phyloP scores from a whole-genome alignment of 106 monocot species.

The Dendrobium officinale region DNA sequence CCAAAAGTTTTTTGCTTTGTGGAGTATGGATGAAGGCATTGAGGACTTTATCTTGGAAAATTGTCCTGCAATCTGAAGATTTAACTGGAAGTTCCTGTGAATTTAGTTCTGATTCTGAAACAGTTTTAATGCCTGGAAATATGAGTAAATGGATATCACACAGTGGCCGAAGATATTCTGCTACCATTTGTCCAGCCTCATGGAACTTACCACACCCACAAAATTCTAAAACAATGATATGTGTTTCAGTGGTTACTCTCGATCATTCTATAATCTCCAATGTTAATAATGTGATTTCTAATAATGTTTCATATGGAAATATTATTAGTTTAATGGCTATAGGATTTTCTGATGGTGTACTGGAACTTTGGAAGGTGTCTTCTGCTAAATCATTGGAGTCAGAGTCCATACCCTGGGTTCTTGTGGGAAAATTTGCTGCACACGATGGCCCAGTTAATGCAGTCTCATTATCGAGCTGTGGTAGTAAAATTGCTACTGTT shows the following conservation, averaged over 20 bases:
- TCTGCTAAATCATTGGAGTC: conserved; percentile 19
- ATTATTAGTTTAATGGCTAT: conserved; percentile 53
- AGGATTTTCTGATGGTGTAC: conserved; percentile 70
- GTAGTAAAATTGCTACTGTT: conserved; percentile 62
- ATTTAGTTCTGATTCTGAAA: conserved; percentile 18
- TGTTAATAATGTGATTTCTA: conserved; percentile 13
- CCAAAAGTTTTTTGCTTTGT: conserved; percentile 49
- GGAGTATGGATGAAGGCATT: conserved; percentile 59
- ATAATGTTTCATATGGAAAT: conserved; percentile 3
- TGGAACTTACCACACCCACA: conserved; percentile 35
- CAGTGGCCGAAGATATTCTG: conserved; percentile 30
- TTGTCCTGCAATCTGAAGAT: conserved; percentile 43
- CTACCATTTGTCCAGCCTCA: conserved; percentile 22
- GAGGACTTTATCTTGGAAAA: conserved; percentile 70
- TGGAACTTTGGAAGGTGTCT: conserved; percentile 78
- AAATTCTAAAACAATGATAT: conserved; percentile 26
- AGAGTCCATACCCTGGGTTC: conserved; percentile 46
- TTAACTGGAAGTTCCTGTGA: conserved; percentile 20
- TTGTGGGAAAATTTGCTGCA: conserved; percentile 66
- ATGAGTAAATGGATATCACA: conserved; percentile 14
- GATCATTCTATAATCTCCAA: conserved; percentile 19
- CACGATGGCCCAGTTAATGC: conserved; percentile 54
- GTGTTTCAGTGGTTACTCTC: conserved; percentile 40
- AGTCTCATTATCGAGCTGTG: conserved; percentile 63
- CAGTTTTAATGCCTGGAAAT: conserved; percentile 8